Evolutionary conservation across 2,329 filamentous ascomycete species (phyloP).

Genomic region (Neofusicoccum sp.): DNA sequence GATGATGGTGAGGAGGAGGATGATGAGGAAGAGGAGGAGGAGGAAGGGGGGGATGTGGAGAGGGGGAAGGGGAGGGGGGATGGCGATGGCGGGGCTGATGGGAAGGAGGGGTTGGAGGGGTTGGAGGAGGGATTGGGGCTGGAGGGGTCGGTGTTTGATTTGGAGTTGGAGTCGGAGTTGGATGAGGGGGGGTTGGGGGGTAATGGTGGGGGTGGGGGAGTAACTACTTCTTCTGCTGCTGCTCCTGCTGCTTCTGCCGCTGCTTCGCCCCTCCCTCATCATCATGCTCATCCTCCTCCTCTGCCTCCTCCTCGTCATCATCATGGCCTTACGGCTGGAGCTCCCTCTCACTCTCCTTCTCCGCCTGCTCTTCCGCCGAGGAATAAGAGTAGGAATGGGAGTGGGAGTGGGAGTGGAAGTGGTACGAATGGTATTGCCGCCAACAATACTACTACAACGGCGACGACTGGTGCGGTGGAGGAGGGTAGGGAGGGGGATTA

Average conservation of each 20-base stretch:
- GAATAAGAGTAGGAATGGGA: background rate
- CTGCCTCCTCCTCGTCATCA: too few relatives aligned
- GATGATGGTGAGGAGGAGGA: background rate
- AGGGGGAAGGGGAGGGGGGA: too few relatives aligned
- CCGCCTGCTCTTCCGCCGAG: background rate
- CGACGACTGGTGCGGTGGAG: too few relatives aligned
- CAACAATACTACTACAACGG: too few relatives aligned
- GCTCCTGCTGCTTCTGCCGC: too few relatives aligned
- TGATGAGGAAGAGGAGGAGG: background rate
- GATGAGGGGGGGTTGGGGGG: background rate
- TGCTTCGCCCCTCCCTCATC: too few relatives aligned
- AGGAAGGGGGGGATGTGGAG: background rate
- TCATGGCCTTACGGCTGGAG: background rate
- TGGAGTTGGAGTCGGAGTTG: constrained; percentile 4
- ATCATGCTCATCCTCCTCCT: too few relatives aligned
- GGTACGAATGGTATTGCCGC: background rate
- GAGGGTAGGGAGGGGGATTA: too few relatives aligned
- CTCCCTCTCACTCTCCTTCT: background rate
- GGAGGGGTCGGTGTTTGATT: background rate
- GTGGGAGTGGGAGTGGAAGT: background rate
- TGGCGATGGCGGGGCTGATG: too few relatives aligned
- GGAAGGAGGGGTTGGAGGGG: background rate
- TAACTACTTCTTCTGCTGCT: background rate
- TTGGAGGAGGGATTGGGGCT: too few relatives aligned
- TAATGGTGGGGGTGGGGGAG: too few relatives aligned